These are phyloP conservation scores for Podila horticola DNA, from an alignment of 192 early-diverging fungal species.

Conservation along the genomic window DNA sequence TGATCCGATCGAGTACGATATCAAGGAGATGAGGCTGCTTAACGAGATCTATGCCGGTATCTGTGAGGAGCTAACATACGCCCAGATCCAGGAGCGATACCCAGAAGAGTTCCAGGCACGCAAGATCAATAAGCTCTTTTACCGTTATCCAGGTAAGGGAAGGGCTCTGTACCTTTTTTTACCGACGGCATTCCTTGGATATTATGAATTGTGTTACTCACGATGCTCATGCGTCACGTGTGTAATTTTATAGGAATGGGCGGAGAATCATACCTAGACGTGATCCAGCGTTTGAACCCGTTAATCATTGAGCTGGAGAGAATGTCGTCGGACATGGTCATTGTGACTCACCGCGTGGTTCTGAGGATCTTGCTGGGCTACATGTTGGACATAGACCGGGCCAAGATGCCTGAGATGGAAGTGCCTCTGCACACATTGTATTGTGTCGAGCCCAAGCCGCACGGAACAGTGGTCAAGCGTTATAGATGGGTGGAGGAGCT, in stretches of 20 bases:
- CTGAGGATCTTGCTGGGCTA: constrained; percentile 92
- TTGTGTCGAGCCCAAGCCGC: constrained; percentile 84
- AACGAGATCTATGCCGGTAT: constrained; percentile 91
- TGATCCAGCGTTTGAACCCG: constrained; percentile 92
- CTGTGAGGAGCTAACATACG: constrained; percentile 81
- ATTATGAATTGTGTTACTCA: no score
- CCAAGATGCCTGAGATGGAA: constrained; percentile 81
- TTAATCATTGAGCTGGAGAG: constrained; percentile 96
- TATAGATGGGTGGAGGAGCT: constrained; percentile 41
- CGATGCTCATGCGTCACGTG: neutral
- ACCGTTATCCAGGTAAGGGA: constrained; percentile 90
- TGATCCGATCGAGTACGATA: constrained; percentile 80
- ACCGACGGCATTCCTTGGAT: no score
- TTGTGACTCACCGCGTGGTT: constrained; percentile 94
- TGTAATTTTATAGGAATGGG: constrained; percentile 67
- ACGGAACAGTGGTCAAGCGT: constrained; percentile 67
- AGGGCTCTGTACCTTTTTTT: no score
- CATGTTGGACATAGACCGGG: constrained; percentile 84
- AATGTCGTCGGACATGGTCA: constrained; percentile 85
- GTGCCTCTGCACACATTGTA: constrained; percentile 88
- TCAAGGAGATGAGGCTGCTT: constrained; percentile 82
- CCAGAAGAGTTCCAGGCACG: constrained; percentile 88
- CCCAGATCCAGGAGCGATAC: constrained; percentile 80
- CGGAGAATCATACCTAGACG: constrained; percentile 94
- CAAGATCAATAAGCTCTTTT: constrained; percentile 87